Base-by-base conservation (phyloP, 371 early-diverging fungal species). In the Dichotomocladium elegans region DNA sequence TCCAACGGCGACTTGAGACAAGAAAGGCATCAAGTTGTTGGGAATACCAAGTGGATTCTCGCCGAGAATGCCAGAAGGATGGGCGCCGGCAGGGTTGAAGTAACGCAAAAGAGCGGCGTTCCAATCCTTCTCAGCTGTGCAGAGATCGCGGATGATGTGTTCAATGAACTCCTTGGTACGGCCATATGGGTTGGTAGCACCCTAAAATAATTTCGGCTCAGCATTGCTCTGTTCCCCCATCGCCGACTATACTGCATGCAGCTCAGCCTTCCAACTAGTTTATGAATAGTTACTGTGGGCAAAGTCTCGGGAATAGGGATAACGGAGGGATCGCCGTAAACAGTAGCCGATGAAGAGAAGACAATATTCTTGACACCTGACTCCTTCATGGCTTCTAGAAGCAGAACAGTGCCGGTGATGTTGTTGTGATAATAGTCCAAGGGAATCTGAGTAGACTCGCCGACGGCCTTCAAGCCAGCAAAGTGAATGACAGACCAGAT, bases 71-170 rank as follows among this genome's bases (percentile, higher is more conserved):
- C 94, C 94, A 25, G 88, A 85, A 25, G 84, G 80, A 66, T 93
- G 94, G 1, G 94, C 94, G 45, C 91, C 90, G 1, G 89, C 86
- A 22, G 95, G 95, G 73, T 94, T 94, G 53, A 94, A 94, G 80
- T 94, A 94, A 40, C 95, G 76, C 40, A 94, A 74, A 41, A 92
- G 66, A 45, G 83, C 80, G 10, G 87, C 88, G 41, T 81, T 86
- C 88, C 85, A 88, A 19, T 77, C 78, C 11, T 66, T 55, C 40
- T 80, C 72, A 24, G 88, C 87, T 10, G 66, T 65, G 63, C 82
- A 81, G 14, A 85, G 72, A 57, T 93, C 93, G 31, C 78, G 78
- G 60, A 93, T 82, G 25, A 92, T 84, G 58, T 82, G 77, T 58
- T 94, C 94, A 75, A 86, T 80, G 61, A 87, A 89, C 41, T 85